Evolutionary conservation across 192 early-diverging fungal genomes (phyloP).

Genomic region (Pilaira anomala): DNA sequence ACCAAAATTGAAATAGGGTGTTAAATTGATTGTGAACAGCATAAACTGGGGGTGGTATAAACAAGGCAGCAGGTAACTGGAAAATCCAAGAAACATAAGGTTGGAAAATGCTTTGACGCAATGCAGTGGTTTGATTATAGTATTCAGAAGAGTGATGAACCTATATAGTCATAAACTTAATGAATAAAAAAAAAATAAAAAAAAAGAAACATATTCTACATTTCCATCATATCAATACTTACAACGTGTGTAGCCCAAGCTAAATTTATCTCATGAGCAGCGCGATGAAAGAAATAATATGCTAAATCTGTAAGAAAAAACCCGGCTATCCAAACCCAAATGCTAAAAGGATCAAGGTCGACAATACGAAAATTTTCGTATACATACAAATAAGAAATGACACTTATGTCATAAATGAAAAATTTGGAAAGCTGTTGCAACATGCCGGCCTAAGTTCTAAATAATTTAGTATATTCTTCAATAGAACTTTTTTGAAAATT

Average conservation of each 20-base stretch:
- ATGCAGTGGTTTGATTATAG: conserved; percentile 57
- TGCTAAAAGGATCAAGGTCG: conserved; percentile 39
- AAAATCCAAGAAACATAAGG: conserved; percentile 51
- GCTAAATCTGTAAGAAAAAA: conserved; percentile 52
- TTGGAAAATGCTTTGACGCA: conserved; percentile 52
- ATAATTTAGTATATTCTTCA: not conserved
- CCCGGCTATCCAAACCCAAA: conserved; percentile 50
- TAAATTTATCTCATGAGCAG: conserved; percentile 58
- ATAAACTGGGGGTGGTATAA: conserved; percentile 53
- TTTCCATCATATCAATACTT: not conserved
- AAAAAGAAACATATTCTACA: too few species aligned
- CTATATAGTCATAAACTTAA: not conserved
- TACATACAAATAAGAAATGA: conserved; percentile 49
- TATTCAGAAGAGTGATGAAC: conserved; percentile 47
- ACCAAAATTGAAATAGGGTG: conserved; percentile 51
- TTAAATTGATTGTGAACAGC: conserved; percentile 53
- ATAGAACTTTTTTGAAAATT: too few species aligned
- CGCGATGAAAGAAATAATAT: conserved; percentile 52
- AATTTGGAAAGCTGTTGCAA: conserved; percentile 52
- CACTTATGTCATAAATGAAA: conserved; percentile 42
- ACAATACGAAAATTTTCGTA: conserved; percentile 48
- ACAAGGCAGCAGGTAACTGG: conserved; percentile 49
- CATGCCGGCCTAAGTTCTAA: conserved; percentile 41
- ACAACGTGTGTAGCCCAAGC: conserved; percentile 57
- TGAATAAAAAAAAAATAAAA: not conserved